phyloP scores from a whole-genome alignment of 345 rosid species.

The Eucalyptus regnans region DNA sequence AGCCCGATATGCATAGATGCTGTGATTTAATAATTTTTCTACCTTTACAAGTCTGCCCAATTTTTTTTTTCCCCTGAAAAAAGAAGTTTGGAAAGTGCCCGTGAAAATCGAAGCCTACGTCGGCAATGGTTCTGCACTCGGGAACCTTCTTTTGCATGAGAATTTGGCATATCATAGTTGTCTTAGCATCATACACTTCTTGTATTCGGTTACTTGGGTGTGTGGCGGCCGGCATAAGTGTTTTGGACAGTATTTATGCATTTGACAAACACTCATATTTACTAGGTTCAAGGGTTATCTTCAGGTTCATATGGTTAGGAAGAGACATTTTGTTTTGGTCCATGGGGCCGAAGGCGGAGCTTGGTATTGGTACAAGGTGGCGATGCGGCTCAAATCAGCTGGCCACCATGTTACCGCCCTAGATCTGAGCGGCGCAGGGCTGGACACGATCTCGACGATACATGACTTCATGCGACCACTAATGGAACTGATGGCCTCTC shows the following conservation, averaged over 20 bases:
- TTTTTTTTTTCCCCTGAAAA: not conserved
- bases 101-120: not conserved
- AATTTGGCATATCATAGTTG: not conserved
- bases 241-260: not conserved
- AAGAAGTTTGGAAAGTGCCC: not conserved
- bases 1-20: not conserved
- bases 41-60: not conserved
- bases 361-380: conserved; percentile 68
- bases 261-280: not conserved
- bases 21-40: not conserved
- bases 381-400: conserved; percentile 14
- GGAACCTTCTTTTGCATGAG: not conserved
- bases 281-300: not conserved
- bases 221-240: not conserved
- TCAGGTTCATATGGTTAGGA: not conserved
- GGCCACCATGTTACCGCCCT: conserved; percentile 43
- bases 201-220: not conserved
- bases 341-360: conserved; percentile 57
- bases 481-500: conserved; percentile 36
- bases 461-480: conserved; percentile 29
- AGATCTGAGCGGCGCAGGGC: conserved; percentile 32
- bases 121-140: not conserved
- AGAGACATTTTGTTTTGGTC: conserved; percentile 39
- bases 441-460: conserved; percentile 11
- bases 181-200: not conserved